phyloP scores from a whole-genome alignment of 352 stramenopile species.

The Thraustotheca clavata region DNA sequence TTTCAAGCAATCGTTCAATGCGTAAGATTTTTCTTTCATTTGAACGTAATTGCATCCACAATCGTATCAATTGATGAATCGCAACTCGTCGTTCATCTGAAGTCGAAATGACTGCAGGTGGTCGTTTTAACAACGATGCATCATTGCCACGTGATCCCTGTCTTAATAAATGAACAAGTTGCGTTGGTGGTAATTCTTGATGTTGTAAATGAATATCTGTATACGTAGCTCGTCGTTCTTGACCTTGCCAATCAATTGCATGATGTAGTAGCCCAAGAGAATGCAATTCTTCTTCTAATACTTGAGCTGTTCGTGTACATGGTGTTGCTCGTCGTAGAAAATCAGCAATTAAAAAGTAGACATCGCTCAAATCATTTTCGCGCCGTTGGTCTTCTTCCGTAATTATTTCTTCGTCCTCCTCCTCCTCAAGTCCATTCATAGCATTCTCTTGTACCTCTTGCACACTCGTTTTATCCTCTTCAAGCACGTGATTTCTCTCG shows the following conservation, averaged over 20 bases:
- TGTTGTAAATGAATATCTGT: slow-evolving; percentile 69
- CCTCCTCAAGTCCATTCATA: neutral
- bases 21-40: slow-evolving; percentile 18
- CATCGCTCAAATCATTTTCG: slow-evolving; percentile 28
- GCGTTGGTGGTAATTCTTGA: slow-evolving; percentile 48
- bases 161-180: slow-evolving; percentile 54
- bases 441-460: neutral
- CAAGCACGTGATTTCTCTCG: neutral
- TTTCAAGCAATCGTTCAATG: slow-evolving; percentile 5
- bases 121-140: neutral
- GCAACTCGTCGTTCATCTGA: slow-evolving; percentile 2
- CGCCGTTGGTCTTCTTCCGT: neutral
- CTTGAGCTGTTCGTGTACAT: slow-evolving; percentile 52
- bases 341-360: slow-evolving; percentile 81
- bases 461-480: neutral
- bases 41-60: slow-evolving; percentile 19
- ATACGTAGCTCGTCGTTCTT: slow-evolving; percentile 41
- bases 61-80: slow-evolving; percentile 24
- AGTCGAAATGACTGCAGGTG: neutral
- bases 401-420: neutral
- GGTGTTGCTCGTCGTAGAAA: slow-evolving; percentile 62
- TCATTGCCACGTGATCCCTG: slow-evolving; percentile 1
- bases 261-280: slow-evolving; percentile 45
- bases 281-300: slow-evolving; percentile 56
- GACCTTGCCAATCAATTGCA: slow-evolving; percentile 60